Percentiles rank a stretch among this genome's conserved stretches.
phyloP scores from a whole-genome alignment of 768 basidiomycete species.

The Macrolepiota dolichaula region DNA sequence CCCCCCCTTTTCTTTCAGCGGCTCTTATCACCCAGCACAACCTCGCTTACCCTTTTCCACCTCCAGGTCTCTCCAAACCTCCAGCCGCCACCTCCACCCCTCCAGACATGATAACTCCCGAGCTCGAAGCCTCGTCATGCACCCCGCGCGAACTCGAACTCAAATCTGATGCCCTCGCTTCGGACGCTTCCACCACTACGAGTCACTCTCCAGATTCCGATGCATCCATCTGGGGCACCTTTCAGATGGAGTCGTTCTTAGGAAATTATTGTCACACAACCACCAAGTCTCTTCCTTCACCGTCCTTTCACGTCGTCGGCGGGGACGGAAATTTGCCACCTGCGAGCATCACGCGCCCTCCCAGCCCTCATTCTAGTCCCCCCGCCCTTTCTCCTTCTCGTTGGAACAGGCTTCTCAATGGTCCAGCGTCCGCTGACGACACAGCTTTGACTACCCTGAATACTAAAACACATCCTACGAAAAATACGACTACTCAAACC shows the following conservation, averaged over 20 bases:
- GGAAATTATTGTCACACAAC: slow-evolving; percentile 1
- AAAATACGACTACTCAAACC: not conserved
- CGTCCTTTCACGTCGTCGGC: not conserved
- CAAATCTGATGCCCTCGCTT: not conserved
- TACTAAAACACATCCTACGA: not conserved
- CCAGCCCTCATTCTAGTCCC: not conserved
- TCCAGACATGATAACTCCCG: not conserved
- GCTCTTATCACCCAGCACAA: not conserved
- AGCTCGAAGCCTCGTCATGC: not conserved
- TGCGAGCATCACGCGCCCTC: not conserved
- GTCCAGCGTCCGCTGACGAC: not conserved
- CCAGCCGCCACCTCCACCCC: not conserved
- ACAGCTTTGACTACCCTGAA: not conserved
- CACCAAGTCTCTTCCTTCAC: not conserved
- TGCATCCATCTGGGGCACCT: slow-evolving; percentile 8
- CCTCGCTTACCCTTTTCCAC: slow-evolving; percentile 4
- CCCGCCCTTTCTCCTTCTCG: not conserved
- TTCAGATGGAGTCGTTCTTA: slow-evolving; percentile 9
- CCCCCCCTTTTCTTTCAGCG: not conserved
- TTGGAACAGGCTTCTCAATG: slow-evolving; percentile 1
- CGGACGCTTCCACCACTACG: not conserved
- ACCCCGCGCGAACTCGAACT: slow-evolving; percentile 6
- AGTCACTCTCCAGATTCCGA: not conserved
- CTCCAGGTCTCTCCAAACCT: slow-evolving; percentile 8
- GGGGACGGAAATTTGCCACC: not conserved